Conservation (phyloP, 306 rosid species). For the Castanea crenata region DNA sequence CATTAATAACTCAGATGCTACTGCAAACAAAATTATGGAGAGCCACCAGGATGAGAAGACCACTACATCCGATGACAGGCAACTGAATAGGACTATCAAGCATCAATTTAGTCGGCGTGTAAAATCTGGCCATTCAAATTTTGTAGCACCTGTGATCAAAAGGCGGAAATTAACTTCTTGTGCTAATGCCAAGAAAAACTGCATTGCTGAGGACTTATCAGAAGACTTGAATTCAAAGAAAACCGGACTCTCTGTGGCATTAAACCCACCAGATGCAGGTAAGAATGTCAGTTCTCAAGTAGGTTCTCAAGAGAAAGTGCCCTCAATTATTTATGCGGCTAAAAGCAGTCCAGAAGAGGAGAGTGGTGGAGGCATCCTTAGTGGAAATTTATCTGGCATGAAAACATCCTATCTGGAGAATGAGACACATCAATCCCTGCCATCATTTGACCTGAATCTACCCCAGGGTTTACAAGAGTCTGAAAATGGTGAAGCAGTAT, state of each 20-base stretch:
- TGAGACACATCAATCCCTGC: conserved; percentile 36
- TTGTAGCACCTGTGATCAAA: conserved; percentile 47
- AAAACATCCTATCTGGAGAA: conserved; percentile 23
- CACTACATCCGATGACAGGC: conserved; percentile 30
- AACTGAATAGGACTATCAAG: conserved; percentile 29
- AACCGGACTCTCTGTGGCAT: conserved; percentile 16
- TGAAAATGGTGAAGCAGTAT: conserved; percentile 19
- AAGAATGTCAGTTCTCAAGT: conserved; percentile 29
- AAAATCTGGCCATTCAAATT: conserved; percentile 48
- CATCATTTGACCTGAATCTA: conserved; percentile 22
- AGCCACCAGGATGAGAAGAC: conserved; percentile 25
- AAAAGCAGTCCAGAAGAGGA: conserved; percentile 33
- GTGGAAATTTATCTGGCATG: conserved; percentile 18
- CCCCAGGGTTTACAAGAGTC: conserved; percentile 31
- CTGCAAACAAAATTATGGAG: conserved; percentile 33
- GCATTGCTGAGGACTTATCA: conserved; percentile 31
- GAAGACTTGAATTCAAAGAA: conserved; percentile 39
- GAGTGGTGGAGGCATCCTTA: conserved; percentile 13
- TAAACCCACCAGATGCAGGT: conserved; percentile 32
- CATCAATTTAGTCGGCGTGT: conserved; percentile 42
- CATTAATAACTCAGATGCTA: conserved; percentile 17
- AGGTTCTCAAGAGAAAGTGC: conserved; percentile 26
- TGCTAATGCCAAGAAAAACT: conserved; percentile 44
- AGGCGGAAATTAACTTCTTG: conserved; percentile 60
- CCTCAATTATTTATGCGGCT: conserved; percentile 25